Conservation (phyloP, 2,329 filamentous ascomycete genomes). For the Monilinia laxa region DNA sequence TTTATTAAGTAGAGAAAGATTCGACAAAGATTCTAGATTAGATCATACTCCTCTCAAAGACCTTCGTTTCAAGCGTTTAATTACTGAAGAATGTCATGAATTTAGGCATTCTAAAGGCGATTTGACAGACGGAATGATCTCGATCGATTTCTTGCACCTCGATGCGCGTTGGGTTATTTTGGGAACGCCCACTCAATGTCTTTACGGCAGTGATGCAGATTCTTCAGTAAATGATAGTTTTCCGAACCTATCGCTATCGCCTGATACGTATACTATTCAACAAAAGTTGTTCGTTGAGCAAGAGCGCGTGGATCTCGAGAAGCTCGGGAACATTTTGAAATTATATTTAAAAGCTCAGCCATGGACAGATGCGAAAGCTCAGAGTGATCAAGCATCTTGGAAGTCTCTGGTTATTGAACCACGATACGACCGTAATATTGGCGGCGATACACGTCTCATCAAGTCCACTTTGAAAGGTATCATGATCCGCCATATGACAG, state of each 20-base stretch:
- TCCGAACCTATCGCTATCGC: no score
- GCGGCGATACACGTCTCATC: conserved; percentile 62
- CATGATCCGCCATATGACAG: conserved; percentile 75
- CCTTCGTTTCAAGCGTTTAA: conserved; percentile 82
- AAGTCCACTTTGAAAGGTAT: conserved; percentile 70
- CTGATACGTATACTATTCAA: neutral
- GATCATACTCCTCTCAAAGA: conserved; percentile 59
- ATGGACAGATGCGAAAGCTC: conserved; percentile 63
- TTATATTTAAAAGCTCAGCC: conserved; percentile 75
- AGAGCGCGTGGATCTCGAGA: conserved; percentile 63
- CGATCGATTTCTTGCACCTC: conserved; percentile 56
- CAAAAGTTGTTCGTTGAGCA: conserved; percentile 41
- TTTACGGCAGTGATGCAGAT: conserved; percentile 68
- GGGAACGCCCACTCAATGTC: conserved; percentile 80
- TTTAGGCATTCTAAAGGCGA: conserved; percentile 64
- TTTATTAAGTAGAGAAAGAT: conserved; percentile 71
- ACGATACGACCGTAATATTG: conserved; percentile 50
- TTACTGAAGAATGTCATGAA: conserved; percentile 89
- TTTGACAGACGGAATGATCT: conserved; percentile 54
- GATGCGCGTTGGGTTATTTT: conserved; percentile 86
- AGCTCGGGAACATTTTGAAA: conserved; percentile 63
- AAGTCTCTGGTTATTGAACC: conserved; percentile 66
- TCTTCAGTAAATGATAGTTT: neutral
- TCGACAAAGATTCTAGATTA: conserved; percentile 55
- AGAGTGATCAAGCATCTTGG: conserved; percentile 65